Conservation (phyloP, 306 rosid species). For the Lathyrus tuberosus region DNA sequence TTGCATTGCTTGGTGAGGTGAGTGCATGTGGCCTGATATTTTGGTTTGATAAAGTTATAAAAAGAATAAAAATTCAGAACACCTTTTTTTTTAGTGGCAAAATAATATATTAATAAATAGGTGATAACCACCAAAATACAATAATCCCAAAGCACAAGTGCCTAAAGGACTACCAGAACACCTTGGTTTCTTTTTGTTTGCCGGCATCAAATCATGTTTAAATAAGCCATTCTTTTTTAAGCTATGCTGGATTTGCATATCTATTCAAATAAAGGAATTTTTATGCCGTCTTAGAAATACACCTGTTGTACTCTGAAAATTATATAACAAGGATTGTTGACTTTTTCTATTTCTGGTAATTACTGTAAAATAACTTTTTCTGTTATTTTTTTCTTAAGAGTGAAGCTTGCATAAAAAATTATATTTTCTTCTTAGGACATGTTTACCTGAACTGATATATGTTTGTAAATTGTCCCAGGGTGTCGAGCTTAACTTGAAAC, state of each 20-base stretch:
- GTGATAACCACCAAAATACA: too few species aligned
- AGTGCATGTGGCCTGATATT: slow-evolving; percentile 14
- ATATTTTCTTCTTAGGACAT: slow-evolving; percentile 31
- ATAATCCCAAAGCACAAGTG: too few species aligned
- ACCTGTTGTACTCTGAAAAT: slow-evolving; percentile 30
- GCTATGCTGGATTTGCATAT: slow-evolving; percentile 10
- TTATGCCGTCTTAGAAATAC: background rate
- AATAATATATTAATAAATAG: too few species aligned
- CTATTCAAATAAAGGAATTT: slow-evolving; percentile 2
- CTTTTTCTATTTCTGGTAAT: slow-evolving; percentile 10
- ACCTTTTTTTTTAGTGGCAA: too few species aligned
- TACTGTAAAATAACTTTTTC: slow-evolving; percentile 1
- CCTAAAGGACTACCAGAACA: too few species aligned
- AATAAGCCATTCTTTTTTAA: slow-evolving; percentile 15
- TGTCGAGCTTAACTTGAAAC: slow-evolving; percentile 85
- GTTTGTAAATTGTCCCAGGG: slow-evolving; percentile 64
- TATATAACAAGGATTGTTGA: slow-evolving; percentile 8
- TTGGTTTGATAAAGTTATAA: slow-evolving; percentile 10
- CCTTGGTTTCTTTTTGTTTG: slow-evolving; percentile 22
- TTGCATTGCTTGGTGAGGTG: slow-evolving; percentile 1
- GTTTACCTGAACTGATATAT: slow-evolving; percentile 36
- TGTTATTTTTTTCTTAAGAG: slow-evolving; percentile 8
- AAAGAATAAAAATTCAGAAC: background rate
- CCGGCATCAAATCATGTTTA: background rate
- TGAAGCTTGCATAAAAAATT: slow-evolving; percentile 6